A percentile compares a stretch with the other conserved stretches of the same genome.
phyloP scores from a whole-genome alignment of 495 filamentous ascomycete species.

The Xylaria sp. region DNA sequence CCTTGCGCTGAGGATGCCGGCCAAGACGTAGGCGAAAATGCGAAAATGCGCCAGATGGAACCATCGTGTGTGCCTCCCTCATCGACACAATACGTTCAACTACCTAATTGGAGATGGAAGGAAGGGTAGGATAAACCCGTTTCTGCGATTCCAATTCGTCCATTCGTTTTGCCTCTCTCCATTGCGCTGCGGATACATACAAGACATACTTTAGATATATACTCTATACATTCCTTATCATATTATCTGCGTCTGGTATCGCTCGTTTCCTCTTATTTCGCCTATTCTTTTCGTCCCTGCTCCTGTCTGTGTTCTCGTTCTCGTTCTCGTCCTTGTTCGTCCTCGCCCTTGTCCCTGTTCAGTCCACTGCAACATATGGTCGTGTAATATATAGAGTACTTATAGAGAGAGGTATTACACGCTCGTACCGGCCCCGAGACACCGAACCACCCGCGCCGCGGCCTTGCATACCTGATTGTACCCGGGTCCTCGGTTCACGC shows the following conservation, averaged over 20 bases:
- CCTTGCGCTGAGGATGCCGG: background rate
- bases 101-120: conserved; percentile 4
- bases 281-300: background rate
- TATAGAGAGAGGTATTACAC: conserved; percentile 1
- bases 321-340: background rate
- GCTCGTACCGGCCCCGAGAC: conserved; percentile 1
- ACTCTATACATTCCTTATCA: background rate
- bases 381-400: background rate
- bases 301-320: background rate
- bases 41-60: background rate
- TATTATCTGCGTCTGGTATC: conserved; percentile 1
- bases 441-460: background rate
- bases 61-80: background rate
- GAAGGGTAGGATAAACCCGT: background rate
- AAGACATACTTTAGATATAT: background rate
- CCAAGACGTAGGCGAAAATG: background rate
- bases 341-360: too few relatives aligned
- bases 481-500: background rate
- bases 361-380: background rate
- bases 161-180: conserved; percentile 4
- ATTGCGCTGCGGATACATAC: background rate
- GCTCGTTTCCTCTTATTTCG: conserved; percentile 3
- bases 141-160: background rate
- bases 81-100: background rate
- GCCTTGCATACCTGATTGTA: background rate